Evolutionary conservation across 2,329 filamentous ascomycete species (phyloP), one percentile per base, ranked within the genome.

Genomic region (Botrytis byssoidea): DNA sequence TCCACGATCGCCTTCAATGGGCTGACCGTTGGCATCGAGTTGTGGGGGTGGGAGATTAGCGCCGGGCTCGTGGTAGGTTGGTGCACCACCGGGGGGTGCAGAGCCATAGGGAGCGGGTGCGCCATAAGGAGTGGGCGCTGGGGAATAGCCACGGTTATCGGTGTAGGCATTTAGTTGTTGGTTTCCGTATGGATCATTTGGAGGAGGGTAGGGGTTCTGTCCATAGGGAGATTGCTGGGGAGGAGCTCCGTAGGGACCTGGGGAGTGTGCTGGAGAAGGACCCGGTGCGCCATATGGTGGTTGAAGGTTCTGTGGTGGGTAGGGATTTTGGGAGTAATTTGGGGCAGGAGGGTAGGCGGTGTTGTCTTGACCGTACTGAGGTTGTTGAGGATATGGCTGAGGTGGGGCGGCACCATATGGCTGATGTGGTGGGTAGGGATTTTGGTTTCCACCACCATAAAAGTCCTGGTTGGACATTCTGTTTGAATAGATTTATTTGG

Each of bases 351-450:
- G 66, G 12, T 68, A 68, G n/a, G 48, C 66, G n/a, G 35, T 68
- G 18, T 68, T 68, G 25, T 68, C 66, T 22, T 68, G 66, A 7
- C 8, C 20, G 7, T 68, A 68, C 32, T 55, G 65, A 22, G 65
- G 48, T 68, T 68, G 66, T 69, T 69, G 66, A n/a, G 66, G 48
- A 22, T 69, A 69, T 57, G 48, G 48, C 32, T 69, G 66, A 57
- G 65, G 64, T n/a, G 65, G 66, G 16, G 66, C 46, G 9, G 32
- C 37, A 57, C 66, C 66, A 16, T 57, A 69, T 22, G 66, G 66
- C 22, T 69, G 66, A 57, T 69, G 66, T 8, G 48, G 35, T 32
- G 48, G 48, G 37, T 69, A 69, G n/a, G 66, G 51, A 1, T 66
- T 66, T 35, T 32, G 29, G 44, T 42, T 69, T 42, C 48, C 66